A percentile compares a stretch with the other conserved stretches of the same genome.
Conservation (phyloP, 225 moss, liverwort and hornwort species). For the Pleurozium schreberi region DNA sequence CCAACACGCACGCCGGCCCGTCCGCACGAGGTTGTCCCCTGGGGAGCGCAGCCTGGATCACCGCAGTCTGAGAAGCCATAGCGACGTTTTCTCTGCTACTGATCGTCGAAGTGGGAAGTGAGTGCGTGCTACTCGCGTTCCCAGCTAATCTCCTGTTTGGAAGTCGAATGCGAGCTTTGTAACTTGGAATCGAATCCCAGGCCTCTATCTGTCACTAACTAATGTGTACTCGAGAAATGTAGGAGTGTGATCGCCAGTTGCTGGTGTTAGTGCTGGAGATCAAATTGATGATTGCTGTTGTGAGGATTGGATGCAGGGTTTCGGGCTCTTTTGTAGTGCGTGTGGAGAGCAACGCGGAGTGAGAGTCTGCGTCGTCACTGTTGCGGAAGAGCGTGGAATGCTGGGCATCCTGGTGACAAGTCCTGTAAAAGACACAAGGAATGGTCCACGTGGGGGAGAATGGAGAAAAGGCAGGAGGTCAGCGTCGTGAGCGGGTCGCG, state of each 20-base stretch:
- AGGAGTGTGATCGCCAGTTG: neutral
- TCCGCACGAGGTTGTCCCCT: neutral
- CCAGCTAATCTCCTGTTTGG: too few relatives aligned
- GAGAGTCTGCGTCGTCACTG: neutral
- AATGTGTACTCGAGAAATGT: fast-evolving
- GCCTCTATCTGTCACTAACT: neutral
- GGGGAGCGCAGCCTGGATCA: neutral
- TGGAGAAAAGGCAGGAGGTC: neutral
- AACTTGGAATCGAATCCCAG: neutral
- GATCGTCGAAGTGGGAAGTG: neutral
- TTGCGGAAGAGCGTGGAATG: neutral
- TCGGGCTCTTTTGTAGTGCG: neutral
- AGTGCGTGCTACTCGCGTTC: too few relatives aligned
- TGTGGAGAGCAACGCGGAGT: neutral
- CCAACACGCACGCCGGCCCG: neutral
- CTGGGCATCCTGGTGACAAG: neutral
- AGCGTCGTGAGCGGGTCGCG: too few relatives aligned
- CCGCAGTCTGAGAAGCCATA: neutral
- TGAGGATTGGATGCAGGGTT: neutral
- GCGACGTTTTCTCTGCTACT: neutral
- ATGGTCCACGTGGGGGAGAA: neutral
- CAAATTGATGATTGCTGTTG: neutral
- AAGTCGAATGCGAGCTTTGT: neutral
- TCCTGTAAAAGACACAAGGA: neutral
- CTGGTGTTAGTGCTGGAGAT: neutral